These are phyloP conservation scores for Bidens hawaiensis DNA, from an alignment of 140 eudicot species.

Conservation along the genomic window DNA sequence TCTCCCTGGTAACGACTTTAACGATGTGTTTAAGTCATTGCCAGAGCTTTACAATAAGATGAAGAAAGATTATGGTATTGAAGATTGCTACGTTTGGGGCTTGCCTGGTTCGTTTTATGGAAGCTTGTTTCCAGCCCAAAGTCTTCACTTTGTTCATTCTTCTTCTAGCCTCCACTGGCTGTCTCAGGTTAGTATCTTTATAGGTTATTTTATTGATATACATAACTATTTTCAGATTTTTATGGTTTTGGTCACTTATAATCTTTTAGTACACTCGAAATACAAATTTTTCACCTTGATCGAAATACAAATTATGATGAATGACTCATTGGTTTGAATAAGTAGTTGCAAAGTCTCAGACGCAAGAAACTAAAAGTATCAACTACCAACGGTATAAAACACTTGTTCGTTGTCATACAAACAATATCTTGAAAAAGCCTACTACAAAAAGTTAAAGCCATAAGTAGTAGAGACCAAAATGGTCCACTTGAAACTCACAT, in stretches of 20 bases:
- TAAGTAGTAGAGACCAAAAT: neutral
- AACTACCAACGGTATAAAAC: too few relatives aligned
- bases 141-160: conserved; percentile 69
- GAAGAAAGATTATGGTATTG: conserved; percentile 29
- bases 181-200: conserved; percentile 45
- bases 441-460: neutral
- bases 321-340: too few relatives aligned
- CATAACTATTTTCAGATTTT: neutral
- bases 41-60: conserved; percentile 32
- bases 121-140: conserved; percentile 41
- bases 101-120: conserved; percentile 74
- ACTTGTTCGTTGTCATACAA: too few relatives aligned
- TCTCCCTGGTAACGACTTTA: conserved; percentile 75
- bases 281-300: neutral
- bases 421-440: neutral
- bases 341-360: too few relatives aligned
- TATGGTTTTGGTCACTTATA: neutral
- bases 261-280: too few relatives aligned
- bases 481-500: neutral
- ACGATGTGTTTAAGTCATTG: conserved; percentile 37
- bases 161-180: conserved; percentile 80
- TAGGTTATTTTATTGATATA: neutral
- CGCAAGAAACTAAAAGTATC: too few relatives aligned
- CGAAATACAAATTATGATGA: neutral
- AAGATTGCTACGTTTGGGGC: conserved; percentile 42